Percentiles rank a stretch among this genome's conserved stretches.
Conservation (phyloP, 2,329 filamentous ascomycete species). For the Fusarium aywerte region DNA sequence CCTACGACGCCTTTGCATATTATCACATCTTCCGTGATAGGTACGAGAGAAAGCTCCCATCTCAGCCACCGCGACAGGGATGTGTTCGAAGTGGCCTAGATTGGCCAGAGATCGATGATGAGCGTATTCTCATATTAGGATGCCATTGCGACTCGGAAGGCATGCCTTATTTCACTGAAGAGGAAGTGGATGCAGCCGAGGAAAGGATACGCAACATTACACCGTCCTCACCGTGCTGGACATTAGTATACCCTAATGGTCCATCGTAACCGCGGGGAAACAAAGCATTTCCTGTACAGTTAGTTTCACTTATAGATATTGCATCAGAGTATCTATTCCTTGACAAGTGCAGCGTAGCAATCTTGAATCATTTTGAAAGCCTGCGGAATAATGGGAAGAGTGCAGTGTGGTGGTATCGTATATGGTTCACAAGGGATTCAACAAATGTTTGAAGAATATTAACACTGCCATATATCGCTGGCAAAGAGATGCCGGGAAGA, state of each 20-base stretch:
- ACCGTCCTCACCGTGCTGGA: constrained; percentile 4
- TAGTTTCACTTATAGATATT: too few species aligned
- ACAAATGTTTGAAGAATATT: too few species aligned
- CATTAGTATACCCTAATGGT: neutral
- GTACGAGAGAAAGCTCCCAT: neutral
- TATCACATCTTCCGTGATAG: constrained; percentile 34
- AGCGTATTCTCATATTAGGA: neutral
- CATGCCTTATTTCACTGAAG: neutral
- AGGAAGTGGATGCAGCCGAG: neutral
- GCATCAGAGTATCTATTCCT: too few species aligned
- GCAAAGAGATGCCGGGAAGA: too few species aligned
- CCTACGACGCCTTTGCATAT: constrained; percentile 14
- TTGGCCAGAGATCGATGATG: constrained; percentile 15
- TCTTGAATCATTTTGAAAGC: too few species aligned
- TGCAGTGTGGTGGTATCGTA: too few species aligned
- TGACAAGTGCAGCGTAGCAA: too few species aligned
- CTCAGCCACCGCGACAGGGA: neutral
- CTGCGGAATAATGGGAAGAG: too few species aligned
- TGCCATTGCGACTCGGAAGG: neutral
- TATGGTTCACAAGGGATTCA: too few species aligned
- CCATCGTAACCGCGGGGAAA: neutral
- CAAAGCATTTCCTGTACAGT: too few species aligned
- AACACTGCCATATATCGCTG: too few species aligned
- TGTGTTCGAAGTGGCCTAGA: neutral
- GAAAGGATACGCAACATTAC: constrained; percentile 12